phyloP scores from a whole-genome alignment of 768 basidiomycete species.

The Arthromyces matolae region DNA sequence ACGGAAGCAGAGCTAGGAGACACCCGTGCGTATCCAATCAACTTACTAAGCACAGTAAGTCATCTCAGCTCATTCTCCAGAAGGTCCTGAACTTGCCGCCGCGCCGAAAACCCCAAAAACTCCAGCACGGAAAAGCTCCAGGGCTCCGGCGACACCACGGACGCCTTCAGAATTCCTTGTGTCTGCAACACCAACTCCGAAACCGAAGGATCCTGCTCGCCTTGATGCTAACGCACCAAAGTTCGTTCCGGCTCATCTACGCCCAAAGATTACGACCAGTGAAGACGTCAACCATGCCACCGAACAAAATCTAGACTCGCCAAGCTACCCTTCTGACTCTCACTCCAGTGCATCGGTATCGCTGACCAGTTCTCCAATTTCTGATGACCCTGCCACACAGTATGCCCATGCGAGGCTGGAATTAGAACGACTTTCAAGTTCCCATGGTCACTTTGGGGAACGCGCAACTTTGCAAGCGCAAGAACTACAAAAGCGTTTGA shows the following conservation, averaged over 20 bases:
- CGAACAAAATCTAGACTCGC: too few relatives aligned
- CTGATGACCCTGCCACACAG: conserved; percentile 53
- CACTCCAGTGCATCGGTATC: conserved; percentile 24
- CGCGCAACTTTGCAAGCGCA: conserved; percentile 27
- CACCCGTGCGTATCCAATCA: conserved; percentile 26
- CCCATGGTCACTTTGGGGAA: conserved; percentile 16
- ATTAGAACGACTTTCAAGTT: conserved; percentile 45
- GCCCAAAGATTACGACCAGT: conserved; percentile 3
- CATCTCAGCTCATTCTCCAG: not conserved
- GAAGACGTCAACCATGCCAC: conserved; percentile 10
- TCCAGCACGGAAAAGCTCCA: conserved; percentile 5
- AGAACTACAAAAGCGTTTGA: conserved; percentile 43
- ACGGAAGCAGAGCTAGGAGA: conserved; percentile 53
- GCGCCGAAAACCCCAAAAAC: conserved; percentile 17
- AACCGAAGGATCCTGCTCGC: conserved; percentile 19
- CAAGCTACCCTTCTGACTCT: conserved; percentile 15
- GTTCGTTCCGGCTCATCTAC: conserved; percentile 32
- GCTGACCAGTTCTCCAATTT: conserved; percentile 31
- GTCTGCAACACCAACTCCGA: conserved; percentile 18
- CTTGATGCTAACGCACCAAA: conserved; percentile 38
- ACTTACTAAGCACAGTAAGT: not conserved
- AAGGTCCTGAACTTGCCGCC: conserved; percentile 3
- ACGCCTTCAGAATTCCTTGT: conserved; percentile 32
- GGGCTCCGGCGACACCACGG: conserved; percentile 30
- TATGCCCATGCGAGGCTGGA: conserved; percentile 64